Evolutionary conservation across 148 eudicot genomes (phyloP).

Genomic region (Spergularia marina): DNA sequence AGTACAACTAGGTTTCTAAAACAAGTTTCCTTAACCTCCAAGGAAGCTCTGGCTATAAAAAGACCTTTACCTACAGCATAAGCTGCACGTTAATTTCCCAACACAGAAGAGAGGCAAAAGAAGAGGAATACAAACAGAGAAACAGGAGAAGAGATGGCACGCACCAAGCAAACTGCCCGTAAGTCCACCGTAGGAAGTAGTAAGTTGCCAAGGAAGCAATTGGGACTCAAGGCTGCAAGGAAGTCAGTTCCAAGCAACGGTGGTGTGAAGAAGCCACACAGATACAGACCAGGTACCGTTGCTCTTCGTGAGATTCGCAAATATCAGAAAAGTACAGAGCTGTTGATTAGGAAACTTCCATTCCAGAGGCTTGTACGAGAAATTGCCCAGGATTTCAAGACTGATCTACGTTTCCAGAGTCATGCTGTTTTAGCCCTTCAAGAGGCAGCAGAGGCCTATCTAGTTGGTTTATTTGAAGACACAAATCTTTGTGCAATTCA

Average conservation of each 20-base stretch:
- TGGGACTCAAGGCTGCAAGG: neutral
- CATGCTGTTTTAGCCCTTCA: neutral
- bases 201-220: neutral
- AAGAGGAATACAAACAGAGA: too few relatives aligned
- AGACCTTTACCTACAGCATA: too few relatives aligned
- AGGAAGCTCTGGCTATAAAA: too few relatives aligned
- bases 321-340: too few relatives aligned
- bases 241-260: neutral
- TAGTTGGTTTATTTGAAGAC: too few relatives aligned
- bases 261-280: slow-evolving; percentile 12
- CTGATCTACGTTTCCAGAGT: slow-evolving; percentile 3
- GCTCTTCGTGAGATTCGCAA: slow-evolving; percentile 3
- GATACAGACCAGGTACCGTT: slow-evolving; percentile 3
- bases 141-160: neutral
- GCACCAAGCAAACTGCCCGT: slow-evolving; percentile 12
- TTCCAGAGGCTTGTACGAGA: slow-evolving; percentile 9
- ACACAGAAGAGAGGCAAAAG: too few relatives aligned
- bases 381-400: neutral
- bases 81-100: too few relatives aligned
- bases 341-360: too few relatives aligned
- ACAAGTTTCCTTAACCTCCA: too few relatives aligned
- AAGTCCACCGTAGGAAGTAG: neutral
- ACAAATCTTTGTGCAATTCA: too few relatives aligned
- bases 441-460: too few relatives aligned
- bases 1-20: too few relatives aligned